Evolutionary conservation across 2,329 filamentous ascomycete species (phyloP).

Genomic region (Pseudocercospora fuligena): DNA sequence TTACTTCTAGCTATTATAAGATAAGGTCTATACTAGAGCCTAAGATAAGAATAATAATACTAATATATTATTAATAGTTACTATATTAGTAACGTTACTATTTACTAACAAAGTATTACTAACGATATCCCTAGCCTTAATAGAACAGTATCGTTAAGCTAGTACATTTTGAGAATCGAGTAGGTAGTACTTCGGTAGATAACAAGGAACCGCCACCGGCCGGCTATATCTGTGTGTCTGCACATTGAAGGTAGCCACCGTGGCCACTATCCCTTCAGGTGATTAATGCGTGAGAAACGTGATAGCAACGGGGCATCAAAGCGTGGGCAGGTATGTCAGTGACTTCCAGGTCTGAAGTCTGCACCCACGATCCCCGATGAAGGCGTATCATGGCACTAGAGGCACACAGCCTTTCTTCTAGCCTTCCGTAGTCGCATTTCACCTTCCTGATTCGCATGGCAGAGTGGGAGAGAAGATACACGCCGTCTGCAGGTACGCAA

Average conservation of each 20-base stretch:
- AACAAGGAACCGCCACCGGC: neutral
- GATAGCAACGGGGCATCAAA: neutral
- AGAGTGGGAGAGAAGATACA: neutral
- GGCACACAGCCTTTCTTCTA: neutral
- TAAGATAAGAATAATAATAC: too few relatives aligned
- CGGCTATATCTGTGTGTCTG: neutral
- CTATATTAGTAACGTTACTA: too few relatives aligned
- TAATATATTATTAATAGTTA: too few relatives aligned
- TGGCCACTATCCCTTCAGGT: neutral
- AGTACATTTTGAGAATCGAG: neutral
- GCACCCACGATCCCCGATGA: neutral
- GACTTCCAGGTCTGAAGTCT: neutral
- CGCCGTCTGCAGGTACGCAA: neutral
- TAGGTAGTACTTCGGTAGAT: constrained; percentile 1
- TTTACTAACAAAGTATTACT: too few relatives aligned
- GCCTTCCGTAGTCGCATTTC: neutral
- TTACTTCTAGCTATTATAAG: too few relatives aligned
- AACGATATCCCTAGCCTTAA: too few relatives aligned
- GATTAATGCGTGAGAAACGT: neutral
- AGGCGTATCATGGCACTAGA: neutral
- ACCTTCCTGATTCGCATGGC: neutral
- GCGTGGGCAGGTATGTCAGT: neutral
- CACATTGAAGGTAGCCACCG: neutral
- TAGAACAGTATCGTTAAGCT: neutral
- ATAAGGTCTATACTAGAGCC: too few relatives aligned